phyloP scores from a whole-genome alignment of 176 grass and related monocot species.

The Musa troglodytarum region DNA sequence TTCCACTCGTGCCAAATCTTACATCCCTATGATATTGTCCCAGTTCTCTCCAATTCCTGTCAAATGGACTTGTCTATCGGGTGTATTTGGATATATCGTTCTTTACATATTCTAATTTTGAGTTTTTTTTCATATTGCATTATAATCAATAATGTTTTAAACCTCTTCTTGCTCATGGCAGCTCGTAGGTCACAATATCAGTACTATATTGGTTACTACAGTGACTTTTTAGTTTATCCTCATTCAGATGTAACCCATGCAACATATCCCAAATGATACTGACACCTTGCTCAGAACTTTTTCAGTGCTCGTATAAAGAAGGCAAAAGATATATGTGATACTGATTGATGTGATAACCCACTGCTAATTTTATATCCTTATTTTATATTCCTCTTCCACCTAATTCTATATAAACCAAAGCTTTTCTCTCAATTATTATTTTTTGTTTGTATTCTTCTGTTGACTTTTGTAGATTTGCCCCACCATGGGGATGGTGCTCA shows the following conservation, averaged over 20 bases:
- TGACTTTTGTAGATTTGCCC: no score
- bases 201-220: no score
- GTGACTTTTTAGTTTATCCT: background rate
- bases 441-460: no score
- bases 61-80: background rate
- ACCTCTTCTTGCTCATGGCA: background rate
- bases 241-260: background rate
- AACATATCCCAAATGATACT: background rate
- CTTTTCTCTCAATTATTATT: no score
- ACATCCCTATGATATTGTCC: background rate
- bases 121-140: background rate
- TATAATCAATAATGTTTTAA: background rate
- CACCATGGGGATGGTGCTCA: no score
- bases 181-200: no score
- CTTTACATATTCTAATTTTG: background rate
- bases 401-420: no score
- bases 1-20: no score
- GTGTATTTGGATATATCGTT: background rate
- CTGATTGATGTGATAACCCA: background rate
- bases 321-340: background rate
- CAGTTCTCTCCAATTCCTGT: background rate
- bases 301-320: background rate
- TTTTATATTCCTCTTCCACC: no score
- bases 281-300: background rate
- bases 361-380: no score